A percentile compares a stretch with the other conserved stretches of the same genome.
Evolutionary conservation across 768 basidiomycete species (phyloP).

Genomic region (Gloeostereum incarnatum): DNA sequence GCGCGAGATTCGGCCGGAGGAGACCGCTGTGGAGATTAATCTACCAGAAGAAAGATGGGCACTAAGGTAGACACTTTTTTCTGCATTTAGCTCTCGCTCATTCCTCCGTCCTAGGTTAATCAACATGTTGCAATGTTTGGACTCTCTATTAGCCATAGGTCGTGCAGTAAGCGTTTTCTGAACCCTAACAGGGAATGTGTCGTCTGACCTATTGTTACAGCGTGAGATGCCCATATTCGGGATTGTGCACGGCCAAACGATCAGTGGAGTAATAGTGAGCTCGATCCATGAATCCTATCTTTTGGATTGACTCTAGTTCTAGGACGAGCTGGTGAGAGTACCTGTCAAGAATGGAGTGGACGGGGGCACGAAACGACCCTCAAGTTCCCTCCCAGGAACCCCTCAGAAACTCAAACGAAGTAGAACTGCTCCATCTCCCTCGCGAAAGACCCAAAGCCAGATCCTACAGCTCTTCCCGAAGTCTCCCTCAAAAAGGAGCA

Average conservation of each 20-base stretch:
- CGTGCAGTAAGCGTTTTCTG: constrained; percentile 33
- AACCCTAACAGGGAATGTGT: neutral
- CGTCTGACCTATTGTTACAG: constrained; percentile 20
- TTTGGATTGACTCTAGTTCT: neutral
- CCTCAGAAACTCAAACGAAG: constrained; percentile 6
- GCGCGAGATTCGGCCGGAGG: constrained; percentile 53
- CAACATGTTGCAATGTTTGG: constrained; percentile 62
- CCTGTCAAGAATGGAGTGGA: neutral
- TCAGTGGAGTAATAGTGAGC: constrained; percentile 69
- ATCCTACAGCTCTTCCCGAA: too few relatives aligned
- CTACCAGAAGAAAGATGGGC: constrained; percentile 74
- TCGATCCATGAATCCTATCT: neutral
- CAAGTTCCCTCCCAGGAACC: neutral
- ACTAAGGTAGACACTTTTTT: constrained; percentile 38
- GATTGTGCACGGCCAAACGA: constrained; percentile 50
- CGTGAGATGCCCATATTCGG: constrained; percentile 85
- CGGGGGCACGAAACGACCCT: neutral
- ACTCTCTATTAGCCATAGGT: constrained; percentile 35
- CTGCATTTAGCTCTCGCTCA: too few relatives aligned
- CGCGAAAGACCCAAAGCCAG: constrained; percentile 2
- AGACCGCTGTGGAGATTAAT: constrained; percentile 37
- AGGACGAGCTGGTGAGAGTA: neutral
- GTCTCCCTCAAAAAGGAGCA: neutral
- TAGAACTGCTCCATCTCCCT: constrained; percentile 1
- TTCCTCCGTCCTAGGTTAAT: constrained; percentile 41